phyloP scores from a whole-genome alignment of 2,329 filamentous ascomycete species.

The Penicillium sclerotigenum region DNA sequence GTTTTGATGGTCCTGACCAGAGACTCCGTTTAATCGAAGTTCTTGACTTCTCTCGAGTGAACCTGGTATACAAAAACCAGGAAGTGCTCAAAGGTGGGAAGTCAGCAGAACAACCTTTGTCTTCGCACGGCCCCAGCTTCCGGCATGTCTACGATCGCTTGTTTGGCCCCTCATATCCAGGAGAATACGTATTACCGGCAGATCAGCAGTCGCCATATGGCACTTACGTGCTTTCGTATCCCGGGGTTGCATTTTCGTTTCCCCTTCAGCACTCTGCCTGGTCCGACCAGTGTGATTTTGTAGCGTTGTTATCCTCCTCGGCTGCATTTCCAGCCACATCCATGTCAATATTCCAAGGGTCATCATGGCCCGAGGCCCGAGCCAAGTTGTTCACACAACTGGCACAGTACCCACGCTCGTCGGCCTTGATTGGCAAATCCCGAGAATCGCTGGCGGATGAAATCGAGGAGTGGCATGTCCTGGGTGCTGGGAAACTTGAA shows the following conservation, averaged over 20 bases:
- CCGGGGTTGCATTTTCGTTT: constrained; percentile 91
- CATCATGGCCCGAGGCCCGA: constrained; percentile 84
- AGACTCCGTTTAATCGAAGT: constrained; percentile 87
- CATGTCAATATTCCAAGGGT: constrained; percentile 87
- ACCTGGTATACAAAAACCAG: constrained; percentile 75
- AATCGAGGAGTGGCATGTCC: constrained; percentile 73
- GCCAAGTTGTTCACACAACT: constrained; percentile 71
- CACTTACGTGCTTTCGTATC: constrained; percentile 88
- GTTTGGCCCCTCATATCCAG: constrained; percentile 90
- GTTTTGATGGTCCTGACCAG: constrained; percentile 92
- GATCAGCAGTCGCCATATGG: constrained; percentile 55
- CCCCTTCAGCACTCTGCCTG: constrained; percentile 71
- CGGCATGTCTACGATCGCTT: constrained; percentile 87
- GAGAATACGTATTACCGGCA: constrained; percentile 76
- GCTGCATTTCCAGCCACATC: constrained; percentile 73
- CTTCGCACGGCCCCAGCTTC: constrained; percentile 67
- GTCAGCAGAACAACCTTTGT: constrained; percentile 30
- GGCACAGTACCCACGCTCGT: constrained; percentile 70
- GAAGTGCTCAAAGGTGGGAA: constrained; percentile 65
- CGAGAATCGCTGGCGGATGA: constrained; percentile 85
- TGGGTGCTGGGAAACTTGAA: constrained; percentile 75
- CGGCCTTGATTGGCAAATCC: constrained; percentile 64
- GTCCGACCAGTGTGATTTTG: constrained; percentile 72
- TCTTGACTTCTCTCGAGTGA: constrained; percentile 80
- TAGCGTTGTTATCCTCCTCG: constrained; percentile 76